A percentile compares a stretch with the other conserved stretches of the same genome.
Conservation (phyloP, 352 stramenopile genomes). For the Pythium monospermum region DNA sequence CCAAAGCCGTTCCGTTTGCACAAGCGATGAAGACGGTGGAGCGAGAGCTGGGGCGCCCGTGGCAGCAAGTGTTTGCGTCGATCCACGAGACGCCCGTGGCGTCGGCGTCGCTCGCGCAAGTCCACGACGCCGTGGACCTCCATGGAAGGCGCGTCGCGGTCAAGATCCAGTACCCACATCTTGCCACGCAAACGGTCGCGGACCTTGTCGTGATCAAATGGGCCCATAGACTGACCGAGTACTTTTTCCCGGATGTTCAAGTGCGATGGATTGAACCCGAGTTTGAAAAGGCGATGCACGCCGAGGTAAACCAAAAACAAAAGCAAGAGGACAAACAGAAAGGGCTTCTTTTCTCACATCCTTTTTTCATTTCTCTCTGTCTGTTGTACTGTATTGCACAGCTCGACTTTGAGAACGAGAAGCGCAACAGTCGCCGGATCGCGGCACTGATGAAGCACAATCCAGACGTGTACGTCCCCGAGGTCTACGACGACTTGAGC, state of each 20-base stretch:
- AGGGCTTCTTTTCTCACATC: background rate
- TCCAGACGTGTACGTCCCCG: constrained; percentile 69
- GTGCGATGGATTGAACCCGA: constrained; percentile 95
- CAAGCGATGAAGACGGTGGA: constrained; percentile 46
- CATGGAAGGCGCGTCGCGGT: constrained; percentile 90
- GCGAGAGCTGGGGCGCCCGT: constrained; percentile 52
- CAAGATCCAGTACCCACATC: constrained; percentile 93
- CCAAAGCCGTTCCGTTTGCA: constrained; percentile 65
- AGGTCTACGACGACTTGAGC: constrained; percentile 83
- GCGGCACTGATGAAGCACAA: constrained; percentile 51
- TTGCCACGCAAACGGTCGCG: constrained; percentile 72
- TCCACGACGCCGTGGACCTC: constrained; percentile 90
- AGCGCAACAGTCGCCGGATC: constrained; percentile 71
- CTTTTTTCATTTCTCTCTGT: background rate
- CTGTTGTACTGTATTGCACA: constrained; percentile 20
- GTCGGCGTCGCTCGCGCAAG: constrained; percentile 94
- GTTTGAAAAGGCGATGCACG: constrained; percentile 77
- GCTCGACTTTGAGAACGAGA: constrained; percentile 85
- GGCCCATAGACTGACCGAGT: constrained; percentile 55
- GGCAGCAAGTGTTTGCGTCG: constrained; percentile 83
- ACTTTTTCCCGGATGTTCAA: constrained; percentile 90
- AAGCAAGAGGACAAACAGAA: too few relatives aligned
- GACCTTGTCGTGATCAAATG: constrained; percentile 74
- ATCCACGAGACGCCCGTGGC: constrained; percentile 94
- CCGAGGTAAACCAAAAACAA: too few relatives aligned